These are phyloP conservation scores for Macrophomina phaseolina DNA, from an alignment of 2,329 filamentous ascomycete genomes.

Conservation along the genomic window DNA sequence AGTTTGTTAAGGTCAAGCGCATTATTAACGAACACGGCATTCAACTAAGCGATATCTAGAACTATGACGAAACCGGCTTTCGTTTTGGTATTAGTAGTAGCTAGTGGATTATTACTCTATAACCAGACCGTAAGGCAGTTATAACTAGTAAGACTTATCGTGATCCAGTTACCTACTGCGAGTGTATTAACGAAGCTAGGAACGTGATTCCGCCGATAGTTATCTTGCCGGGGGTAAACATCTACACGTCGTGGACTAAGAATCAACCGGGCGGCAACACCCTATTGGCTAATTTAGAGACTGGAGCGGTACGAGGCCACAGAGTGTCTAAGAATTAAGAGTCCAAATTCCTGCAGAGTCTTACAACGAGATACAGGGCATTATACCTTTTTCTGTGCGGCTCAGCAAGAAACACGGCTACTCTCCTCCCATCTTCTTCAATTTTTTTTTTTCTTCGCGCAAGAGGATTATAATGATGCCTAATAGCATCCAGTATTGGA, in stretches of 20 bases:
- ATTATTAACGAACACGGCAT: constrained; percentile 29
- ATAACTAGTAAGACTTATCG: constrained; percentile 7
- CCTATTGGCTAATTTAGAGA: neutral
- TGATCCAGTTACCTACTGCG: constrained; percentile 27
- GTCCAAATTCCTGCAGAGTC: too few species aligned
- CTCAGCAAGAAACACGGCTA: too few species aligned
- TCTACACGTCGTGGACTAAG: constrained; percentile 28
- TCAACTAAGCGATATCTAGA: constrained; percentile 29
- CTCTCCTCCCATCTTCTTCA: too few species aligned
- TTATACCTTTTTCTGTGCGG: too few species aligned
- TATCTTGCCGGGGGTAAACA: constrained; percentile 31
- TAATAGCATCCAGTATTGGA: too few species aligned
- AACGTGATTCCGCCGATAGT: constrained; percentile 30
- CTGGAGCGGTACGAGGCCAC: neutral
- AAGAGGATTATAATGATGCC: too few species aligned
- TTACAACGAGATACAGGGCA: too few species aligned
- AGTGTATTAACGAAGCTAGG: constrained; percentile 28
- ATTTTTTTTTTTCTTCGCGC: too few species aligned
- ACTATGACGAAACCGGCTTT: constrained; percentile 31
- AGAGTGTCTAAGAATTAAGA: too few species aligned
- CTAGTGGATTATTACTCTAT: constrained; percentile 24
- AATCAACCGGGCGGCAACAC: neutral
- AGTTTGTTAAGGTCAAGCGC: neutral
- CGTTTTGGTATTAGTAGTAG: constrained; percentile 26
- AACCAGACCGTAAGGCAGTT: constrained; percentile 25